Base-by-base conservation (phyloP, 140 eudicot genomes). In the Oenanthe javanica region DNA sequence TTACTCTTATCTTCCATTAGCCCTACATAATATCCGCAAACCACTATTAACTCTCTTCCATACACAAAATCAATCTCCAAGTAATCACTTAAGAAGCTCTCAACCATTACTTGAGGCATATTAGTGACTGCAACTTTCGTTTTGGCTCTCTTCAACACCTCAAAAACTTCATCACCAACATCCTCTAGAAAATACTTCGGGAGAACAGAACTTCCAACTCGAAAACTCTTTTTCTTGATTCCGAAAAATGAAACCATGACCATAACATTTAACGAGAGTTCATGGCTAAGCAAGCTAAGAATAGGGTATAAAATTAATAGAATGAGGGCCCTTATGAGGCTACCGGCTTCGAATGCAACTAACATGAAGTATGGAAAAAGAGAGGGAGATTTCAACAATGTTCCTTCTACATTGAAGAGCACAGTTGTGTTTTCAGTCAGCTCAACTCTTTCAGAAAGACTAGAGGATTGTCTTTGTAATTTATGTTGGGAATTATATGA, bases 311-410 rank as follows among this genome's bases (percentile, higher is more conserved):
- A 49, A 50, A 82, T 21, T 11, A 91, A 80, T n/a, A 91, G 88
- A 43, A 86, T 4, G 5, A 91, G 76, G 21, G 97, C 97, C 63
- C 97, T 74, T 11, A 88, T 19, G 25, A 86, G 80, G 84, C 92
- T 85, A 7, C 97, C 92, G 69, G 89, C 92, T 78, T 91, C 97
- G 55, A 88, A 91, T 1, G 97, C 91, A 19, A 91, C 94, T 54
- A 91, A 80, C 94, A 91, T 88, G 84, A 88, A 89, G 76, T 91
- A 91, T 1, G 94, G 89, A 85, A 91, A 91, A 75, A 86, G 71
- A 16, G 97, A 91, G 0, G 89, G 38, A 9, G 94, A 88, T 81
- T 81, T 88, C 75, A 91, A 75, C 79, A 89, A 84, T 3, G 93
- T 47, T 50, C 83, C 93, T 75, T 91, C 96, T 3, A 87, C 89